phyloP scores from a whole-genome alignment of 2,329 filamentous ascomycete species.

The Colletotrichum noveboracense region DNA sequence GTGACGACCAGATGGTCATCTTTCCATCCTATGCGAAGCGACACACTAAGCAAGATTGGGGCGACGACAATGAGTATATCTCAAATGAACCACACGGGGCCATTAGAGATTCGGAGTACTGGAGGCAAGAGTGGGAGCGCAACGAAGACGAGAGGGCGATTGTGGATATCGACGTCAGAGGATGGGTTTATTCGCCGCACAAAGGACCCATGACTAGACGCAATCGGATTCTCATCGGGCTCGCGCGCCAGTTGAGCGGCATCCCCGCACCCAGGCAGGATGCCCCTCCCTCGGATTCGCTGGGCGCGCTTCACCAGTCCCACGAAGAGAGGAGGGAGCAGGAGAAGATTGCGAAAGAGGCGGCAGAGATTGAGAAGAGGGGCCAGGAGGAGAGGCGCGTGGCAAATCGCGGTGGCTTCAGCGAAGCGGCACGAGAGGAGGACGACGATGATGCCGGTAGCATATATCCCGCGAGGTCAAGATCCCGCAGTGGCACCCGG shows the following conservation, averaged over 20 bases:
- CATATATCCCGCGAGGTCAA: slow-evolving; percentile 28
- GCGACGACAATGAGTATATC: slow-evolving; percentile 31
- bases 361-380: slow-evolving; percentile 74
- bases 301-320: slow-evolving; percentile 37
- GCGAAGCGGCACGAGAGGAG: slow-evolving; percentile 63
- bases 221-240: slow-evolving; percentile 83
- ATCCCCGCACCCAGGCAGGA: slow-evolving; percentile 70
- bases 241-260: slow-evolving; percentile 87
- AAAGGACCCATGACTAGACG: slow-evolving; percentile 84
- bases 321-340: slow-evolving; percentile 58
- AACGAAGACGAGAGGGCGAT: slow-evolving; percentile 84
- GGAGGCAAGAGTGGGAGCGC: slow-evolving; percentile 78
- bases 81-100: slow-evolving; percentile 41
- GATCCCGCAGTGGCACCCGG: slow-evolving; percentile 35
- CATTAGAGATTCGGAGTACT: slow-evolving; percentile 73
- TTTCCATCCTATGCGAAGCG: slow-evolving; percentile 92
- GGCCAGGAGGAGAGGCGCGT: slow-evolving; percentile 75
- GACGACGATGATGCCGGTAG: slow-evolving; percentile 42
- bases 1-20: slow-evolving; percentile 89
- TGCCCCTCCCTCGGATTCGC: slow-evolving; percentile 23
- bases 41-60: slow-evolving; percentile 60
- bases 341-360: slow-evolving; percentile 75
- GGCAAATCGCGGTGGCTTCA: slow-evolving; percentile 76
- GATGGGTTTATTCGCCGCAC: slow-evolving; percentile 93
- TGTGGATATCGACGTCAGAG: slow-evolving; percentile 92